Evolutionary conservation across 441 rosid species (phyloP).

Genomic region (Melastoma candidum): DNA sequence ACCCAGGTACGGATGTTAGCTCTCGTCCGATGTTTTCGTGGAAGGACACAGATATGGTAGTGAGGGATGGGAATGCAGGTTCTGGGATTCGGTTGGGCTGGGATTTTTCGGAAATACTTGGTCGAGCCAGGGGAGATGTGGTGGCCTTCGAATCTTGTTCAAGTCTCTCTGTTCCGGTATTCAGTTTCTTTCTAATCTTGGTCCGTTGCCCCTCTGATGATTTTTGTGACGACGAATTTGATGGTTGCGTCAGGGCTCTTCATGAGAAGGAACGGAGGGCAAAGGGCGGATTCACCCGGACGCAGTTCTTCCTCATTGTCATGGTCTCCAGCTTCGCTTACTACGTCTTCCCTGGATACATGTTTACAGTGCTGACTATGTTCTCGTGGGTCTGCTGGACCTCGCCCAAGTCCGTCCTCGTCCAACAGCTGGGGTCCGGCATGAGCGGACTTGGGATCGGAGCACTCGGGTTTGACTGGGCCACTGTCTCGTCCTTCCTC

Average conservation of each 20-base stretch:
- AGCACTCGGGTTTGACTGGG: constrained; percentile 60
- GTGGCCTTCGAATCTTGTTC: constrained; percentile 77
- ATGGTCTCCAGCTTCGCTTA: constrained; percentile 50
- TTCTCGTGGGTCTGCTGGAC: constrained; percentile 73
- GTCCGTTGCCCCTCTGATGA: not conserved
- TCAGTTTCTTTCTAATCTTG: not conserved
- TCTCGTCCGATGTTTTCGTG: constrained; percentile 2
- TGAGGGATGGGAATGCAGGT: constrained; percentile 25
- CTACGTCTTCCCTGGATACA: constrained; percentile 54
- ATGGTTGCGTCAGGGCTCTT: constrained; percentile 35
- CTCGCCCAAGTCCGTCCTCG: constrained; percentile 44
- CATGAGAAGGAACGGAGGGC: constrained; percentile 48
- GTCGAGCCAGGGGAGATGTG: constrained; percentile 87
- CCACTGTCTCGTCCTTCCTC: constrained; percentile 49
- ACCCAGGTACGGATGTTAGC: constrained; percentile 51
- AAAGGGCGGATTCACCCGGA: constrained; percentile 32
- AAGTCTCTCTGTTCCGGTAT: constrained; percentile 78
- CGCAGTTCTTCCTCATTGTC: constrained; percentile 54
- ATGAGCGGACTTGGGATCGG: constrained; percentile 56
- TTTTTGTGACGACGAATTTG: not conserved
- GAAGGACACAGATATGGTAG: no score
- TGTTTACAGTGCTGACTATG: constrained; percentile 39
- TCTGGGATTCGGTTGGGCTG: constrained; percentile 87
- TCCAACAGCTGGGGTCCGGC: constrained; percentile 75
- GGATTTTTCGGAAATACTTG: constrained; percentile 56